Conservation (phyloP, 2,329 filamentous ascomycete genomes). For the Botrytis tulipae region DNA sequence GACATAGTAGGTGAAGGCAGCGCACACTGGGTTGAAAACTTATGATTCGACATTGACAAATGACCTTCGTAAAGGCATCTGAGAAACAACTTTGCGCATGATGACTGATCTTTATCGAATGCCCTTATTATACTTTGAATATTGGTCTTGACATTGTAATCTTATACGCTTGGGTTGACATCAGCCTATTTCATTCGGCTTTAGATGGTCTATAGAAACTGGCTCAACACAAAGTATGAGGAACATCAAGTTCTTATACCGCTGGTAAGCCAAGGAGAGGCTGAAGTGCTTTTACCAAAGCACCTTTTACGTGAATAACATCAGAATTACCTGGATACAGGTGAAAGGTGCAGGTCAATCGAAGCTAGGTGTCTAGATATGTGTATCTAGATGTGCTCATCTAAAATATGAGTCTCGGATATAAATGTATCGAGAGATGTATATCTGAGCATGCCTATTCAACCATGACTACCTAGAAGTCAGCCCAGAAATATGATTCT, state of each 20-base stretch:
- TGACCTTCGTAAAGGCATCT: background rate
- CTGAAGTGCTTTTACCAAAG: background rate
- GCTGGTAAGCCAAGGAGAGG: background rate
- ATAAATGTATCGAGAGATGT: background rate
- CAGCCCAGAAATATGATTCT: background rate
- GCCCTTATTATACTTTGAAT: background rate
- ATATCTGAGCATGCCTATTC: background rate
- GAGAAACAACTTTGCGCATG: background rate
- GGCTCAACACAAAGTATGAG: background rate
- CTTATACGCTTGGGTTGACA: background rate
- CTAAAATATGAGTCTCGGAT: background rate
- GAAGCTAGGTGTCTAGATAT: background rate
- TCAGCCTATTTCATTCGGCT: background rate
- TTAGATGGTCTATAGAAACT: background rate
- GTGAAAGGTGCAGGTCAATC: background rate
- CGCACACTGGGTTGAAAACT: background rate
- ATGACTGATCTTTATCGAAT: background rate
- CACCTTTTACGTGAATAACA: background rate
- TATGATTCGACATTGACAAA: background rate
- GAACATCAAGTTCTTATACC: background rate
- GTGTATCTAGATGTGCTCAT: background rate
- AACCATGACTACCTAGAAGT: background rate
- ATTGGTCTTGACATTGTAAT: background rate
- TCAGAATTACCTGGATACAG: background rate
- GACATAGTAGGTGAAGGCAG: too few relatives aligned